Conservation (phyloP, 2,329 filamentous ascomycete genomes). For the Cladorrhinum sp. region DNA sequence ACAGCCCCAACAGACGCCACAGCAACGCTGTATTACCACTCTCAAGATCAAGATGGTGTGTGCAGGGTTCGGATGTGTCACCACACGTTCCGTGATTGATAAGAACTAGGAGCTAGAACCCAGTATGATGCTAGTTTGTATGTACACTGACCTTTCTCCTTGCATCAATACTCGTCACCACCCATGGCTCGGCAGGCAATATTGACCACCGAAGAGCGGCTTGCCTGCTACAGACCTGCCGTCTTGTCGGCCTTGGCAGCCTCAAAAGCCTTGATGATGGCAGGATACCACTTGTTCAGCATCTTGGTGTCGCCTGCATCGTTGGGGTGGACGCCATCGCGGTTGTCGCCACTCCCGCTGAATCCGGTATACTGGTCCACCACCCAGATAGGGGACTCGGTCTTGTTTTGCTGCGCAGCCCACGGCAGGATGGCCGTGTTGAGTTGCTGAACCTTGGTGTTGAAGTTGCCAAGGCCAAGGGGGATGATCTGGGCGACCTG, state of each 20-base stretch:
- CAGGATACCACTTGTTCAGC: conserved; percentile 16
- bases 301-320: conserved; percentile 4
- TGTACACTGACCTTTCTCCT: neutral
- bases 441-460: conserved; percentile 30
- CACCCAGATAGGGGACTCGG: conserved; percentile 39
- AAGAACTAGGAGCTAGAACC: neutral
- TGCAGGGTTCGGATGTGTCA: neutral
- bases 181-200: neutral
- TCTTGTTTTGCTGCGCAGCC: conserved; percentile 34
- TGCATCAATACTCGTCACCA: neutral
- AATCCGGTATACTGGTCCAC: conserved; percentile 38
- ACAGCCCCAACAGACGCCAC: neutral
- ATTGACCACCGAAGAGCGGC: neutral
- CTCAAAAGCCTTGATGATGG: conserved; percentile 13
- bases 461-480: conserved; percentile 31
- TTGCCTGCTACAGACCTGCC: neutral
- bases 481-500: conserved; percentile 41
- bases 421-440: conserved; percentile 38
- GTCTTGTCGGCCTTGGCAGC: conserved; percentile 17
- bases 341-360: conserved; percentile 29
- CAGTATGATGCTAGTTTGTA: neutral
- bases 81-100: neutral
- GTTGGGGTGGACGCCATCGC: conserved; percentile 38
- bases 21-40: neutral
- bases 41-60: neutral